phyloP scores from a whole-genome alignment of 208 protist genomes.

The Plasmodiophora brassicae region DNA sequence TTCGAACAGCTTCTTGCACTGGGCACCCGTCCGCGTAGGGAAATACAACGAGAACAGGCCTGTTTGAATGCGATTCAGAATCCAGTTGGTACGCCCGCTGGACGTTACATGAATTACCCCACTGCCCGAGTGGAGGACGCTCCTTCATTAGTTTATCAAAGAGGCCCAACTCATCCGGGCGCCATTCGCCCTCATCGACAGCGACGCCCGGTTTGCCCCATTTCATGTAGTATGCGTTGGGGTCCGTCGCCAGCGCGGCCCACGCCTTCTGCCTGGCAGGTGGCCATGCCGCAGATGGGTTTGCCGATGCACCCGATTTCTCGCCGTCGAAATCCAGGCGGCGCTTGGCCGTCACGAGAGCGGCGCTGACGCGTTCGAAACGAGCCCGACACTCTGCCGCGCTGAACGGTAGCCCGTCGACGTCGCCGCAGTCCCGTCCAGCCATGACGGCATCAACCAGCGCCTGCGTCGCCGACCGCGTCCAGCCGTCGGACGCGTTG shows the following conservation, averaged over 20 bases:
- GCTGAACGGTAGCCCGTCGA: too few species aligned
- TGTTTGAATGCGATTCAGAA: too few species aligned
- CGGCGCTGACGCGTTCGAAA: too few species aligned
- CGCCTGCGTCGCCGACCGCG: too few species aligned
- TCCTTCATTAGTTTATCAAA: not conserved
- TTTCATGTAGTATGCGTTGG: not conserved
- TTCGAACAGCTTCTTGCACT: too few species aligned
- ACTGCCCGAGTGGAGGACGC: not conserved
- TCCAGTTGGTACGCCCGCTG: not conserved
- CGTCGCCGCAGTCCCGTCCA: too few species aligned
- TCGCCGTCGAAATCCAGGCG: too few species aligned
- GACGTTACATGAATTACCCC: not conserved
- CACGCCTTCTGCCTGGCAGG: not conserved
- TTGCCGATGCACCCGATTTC: too few species aligned
- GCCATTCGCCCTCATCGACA: not conserved
- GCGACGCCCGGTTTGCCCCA: not conserved
- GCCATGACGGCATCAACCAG: too few species aligned
- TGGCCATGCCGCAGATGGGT: not conserved
- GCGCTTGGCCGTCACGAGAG: too few species aligned
- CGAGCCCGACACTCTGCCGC: too few species aligned
- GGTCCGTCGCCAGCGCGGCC: not conserved
- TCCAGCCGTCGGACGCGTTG: too few species aligned
- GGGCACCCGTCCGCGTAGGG: not conserved
- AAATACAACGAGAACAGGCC: slow-evolving; percentile 7
- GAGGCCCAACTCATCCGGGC: not conserved